Percentiles rank a stretch among this genome's conserved stretches.
Conservation (phyloP, 2,329 filamentous ascomycete species). For the Hymenoscyphus repandus region DNA sequence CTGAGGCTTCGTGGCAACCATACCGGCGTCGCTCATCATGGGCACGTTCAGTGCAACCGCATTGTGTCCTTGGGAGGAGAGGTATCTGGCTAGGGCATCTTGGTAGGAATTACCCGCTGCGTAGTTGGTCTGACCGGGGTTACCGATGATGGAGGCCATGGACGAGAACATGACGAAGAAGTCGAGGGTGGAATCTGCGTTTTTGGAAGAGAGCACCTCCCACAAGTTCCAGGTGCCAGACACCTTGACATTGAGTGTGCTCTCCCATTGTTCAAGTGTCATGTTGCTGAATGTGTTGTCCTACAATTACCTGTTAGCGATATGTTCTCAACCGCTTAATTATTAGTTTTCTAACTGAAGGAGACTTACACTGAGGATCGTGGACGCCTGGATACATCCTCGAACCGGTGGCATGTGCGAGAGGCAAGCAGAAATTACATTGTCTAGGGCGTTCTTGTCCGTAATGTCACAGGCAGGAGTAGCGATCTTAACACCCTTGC, state of each 20-base stretch:
- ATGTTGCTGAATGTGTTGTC: conserved; percentile 28
- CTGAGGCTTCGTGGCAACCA: conserved; percentile 25
- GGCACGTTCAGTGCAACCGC: conserved; percentile 14
- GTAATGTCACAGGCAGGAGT: conserved; percentile 45
- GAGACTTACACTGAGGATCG: conserved; percentile 33
- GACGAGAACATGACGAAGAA: conserved; percentile 31
- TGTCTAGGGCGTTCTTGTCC: conserved; percentile 25
- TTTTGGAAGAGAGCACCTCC: conserved; percentile 2
- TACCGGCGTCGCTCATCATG: conserved; percentile 10
- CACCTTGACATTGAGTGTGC: conserved; percentile 33
- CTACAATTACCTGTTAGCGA: conserved; percentile 16
- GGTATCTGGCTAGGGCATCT: conserved; percentile 14
- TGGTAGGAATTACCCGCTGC: conserved; percentile 28
- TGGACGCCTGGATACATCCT: conserved; percentile 41
- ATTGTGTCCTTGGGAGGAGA: conserved; percentile 8
- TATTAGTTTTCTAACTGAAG: background rate
- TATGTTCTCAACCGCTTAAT: background rate
- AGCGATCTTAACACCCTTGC: conserved; percentile 36
- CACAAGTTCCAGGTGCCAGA: conserved; percentile 19
- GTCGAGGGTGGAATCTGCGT: conserved; percentile 2
- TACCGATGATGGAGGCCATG: conserved; percentile 19
- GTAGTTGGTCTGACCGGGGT: conserved; percentile 12
- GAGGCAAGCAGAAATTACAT: background rate
- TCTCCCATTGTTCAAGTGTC: conserved; percentile 33
- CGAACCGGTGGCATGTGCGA: conserved; percentile 29